Percentiles rank a stretch among this genome's conserved stretches.
These are phyloP conservation scores for Colletotrichum tamarilloi DNA, from an alignment of 2,329 filamentous ascomycete genomes.

Conservation along the genomic window DNA sequence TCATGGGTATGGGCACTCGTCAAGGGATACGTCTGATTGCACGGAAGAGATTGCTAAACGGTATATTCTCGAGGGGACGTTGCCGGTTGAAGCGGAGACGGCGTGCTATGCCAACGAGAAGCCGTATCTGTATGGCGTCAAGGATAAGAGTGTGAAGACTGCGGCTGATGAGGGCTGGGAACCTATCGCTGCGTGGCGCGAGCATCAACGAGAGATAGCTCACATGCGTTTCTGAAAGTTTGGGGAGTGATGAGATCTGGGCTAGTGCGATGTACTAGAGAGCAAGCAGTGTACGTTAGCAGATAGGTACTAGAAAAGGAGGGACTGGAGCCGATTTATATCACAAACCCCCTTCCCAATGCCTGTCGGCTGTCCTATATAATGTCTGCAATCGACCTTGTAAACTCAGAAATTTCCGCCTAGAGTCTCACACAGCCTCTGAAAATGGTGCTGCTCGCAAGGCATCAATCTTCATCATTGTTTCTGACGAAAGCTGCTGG, in stretches of 20 bases:
- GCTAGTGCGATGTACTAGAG: neutral
- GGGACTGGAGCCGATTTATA: neutral
- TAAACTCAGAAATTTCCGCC: too few species aligned
- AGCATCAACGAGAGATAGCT: conserved; percentile 2
- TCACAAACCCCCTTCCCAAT: too few species aligned
- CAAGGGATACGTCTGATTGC: conserved; percentile 56
- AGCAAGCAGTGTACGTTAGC: neutral
- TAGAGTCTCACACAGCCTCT: too few species aligned
- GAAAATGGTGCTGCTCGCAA: too few species aligned
- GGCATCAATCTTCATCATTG: too few species aligned
- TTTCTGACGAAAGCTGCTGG: too few species aligned
- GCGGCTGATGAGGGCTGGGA: neutral
- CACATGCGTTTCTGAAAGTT: neutral
- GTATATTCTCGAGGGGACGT: conserved; percentile 53
- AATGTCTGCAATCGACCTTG: too few species aligned
- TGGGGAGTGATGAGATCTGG: neutral
- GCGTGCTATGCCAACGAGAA: conserved; percentile 59
- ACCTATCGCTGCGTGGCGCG: conserved; percentile 12
- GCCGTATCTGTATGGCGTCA: conserved; percentile 55
- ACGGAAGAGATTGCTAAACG: conserved; percentile 53
- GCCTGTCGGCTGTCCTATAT: too few species aligned
- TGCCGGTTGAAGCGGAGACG: conserved; percentile 55
- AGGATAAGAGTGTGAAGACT: conserved; percentile 11
- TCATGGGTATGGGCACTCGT: conserved; percentile 62
- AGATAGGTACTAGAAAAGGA: neutral